Percentiles rank a stretch among this genome's conserved stretches.
Conservation (phyloP, 2,329 filamentous ascomycete genomes). For the Hypoxylon sp. region DNA sequence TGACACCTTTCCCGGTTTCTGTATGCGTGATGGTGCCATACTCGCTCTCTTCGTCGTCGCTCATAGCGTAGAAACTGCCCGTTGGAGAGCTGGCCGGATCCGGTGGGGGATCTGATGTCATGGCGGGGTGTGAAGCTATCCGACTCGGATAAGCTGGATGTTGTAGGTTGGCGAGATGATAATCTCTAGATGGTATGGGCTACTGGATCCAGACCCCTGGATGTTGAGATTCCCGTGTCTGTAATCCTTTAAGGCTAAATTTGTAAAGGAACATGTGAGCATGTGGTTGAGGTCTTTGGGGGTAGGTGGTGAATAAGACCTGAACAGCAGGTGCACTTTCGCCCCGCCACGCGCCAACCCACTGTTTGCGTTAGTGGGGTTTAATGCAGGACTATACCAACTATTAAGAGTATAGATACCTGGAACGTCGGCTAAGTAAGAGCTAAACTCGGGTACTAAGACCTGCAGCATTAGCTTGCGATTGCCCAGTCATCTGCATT, state of each 20-base stretch:
- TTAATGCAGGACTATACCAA: background rate
- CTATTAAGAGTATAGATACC: slow-evolving; percentile 21
- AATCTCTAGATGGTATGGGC: slow-evolving; percentile 23
- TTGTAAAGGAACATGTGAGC: slow-evolving; percentile 28
- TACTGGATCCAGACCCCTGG: slow-evolving; percentile 27
- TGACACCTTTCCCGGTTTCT: slow-evolving; percentile 84
- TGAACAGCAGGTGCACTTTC: slow-evolving; percentile 23
- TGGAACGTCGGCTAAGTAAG: slow-evolving; percentile 24
- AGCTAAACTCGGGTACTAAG: slow-evolving; percentile 29
- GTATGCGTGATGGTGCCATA: slow-evolving; percentile 94
- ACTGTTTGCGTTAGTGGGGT: slow-evolving; percentile 22
- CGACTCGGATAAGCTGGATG: slow-evolving; percentile 37
- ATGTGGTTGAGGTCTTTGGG: slow-evolving; percentile 20
- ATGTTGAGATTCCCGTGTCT: slow-evolving; percentile 6
- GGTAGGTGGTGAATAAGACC: slow-evolving; percentile 30
- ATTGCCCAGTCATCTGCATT: slow-evolving; percentile 38
- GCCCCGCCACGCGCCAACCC: slow-evolving; percentile 38
- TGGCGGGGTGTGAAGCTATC: slow-evolving; percentile 48
- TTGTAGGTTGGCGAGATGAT: slow-evolving; percentile 20
- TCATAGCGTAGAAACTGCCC: slow-evolving; percentile 94
- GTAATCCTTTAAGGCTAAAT: slow-evolving; percentile 27
- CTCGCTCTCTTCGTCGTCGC: slow-evolving; percentile 94
- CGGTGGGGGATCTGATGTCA: slow-evolving; percentile 55
- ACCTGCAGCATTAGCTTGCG: slow-evolving; percentile 30
- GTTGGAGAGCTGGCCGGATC: slow-evolving; percentile 76